Evolutionary conservation across 768 basidiomycete genomes (phyloP).

Genomic region (Rhodotorula graminis): DNA sequence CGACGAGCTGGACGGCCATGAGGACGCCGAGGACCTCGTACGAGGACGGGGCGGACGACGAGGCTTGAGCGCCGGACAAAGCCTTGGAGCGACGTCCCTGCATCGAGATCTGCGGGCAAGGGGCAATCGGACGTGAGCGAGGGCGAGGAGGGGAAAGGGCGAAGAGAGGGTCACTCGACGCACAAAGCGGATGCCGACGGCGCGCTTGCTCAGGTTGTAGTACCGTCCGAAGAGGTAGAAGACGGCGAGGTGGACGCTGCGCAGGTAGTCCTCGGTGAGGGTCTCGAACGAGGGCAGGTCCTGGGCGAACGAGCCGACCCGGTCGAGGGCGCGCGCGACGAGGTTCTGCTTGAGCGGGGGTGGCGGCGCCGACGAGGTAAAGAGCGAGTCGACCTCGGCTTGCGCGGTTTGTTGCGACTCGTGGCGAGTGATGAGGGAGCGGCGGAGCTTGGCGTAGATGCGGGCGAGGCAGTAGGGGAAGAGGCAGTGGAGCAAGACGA

Average conservation of each 20-base stretch:
- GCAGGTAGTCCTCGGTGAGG: constrained; percentile 39
- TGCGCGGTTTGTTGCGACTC: neutral
- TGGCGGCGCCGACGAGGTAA: constrained; percentile 6
- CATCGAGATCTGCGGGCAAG: constrained; percentile 29
- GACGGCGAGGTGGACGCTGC: constrained; percentile 42
- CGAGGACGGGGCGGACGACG: constrained; percentile 28
- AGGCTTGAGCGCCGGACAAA: neutral
- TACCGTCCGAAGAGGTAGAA: constrained; percentile 44
- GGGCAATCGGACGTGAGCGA: neutral
- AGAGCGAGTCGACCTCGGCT: constrained; percentile 27
- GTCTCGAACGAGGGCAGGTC: constrained; percentile 40
- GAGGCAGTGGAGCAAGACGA: constrained; percentile 39
- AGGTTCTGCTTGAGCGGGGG: neutral
- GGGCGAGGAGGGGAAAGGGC: neutral
- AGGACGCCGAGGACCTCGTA: constrained; percentile 44
- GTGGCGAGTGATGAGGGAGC: constrained; percentile 17
- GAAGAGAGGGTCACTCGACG: neutral
- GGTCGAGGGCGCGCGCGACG: constrained; percentile 1
- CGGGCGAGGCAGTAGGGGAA: constrained; percentile 39
- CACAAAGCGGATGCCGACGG: constrained; percentile 37
- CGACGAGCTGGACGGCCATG: constrained; percentile 41
- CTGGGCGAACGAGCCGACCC: constrained; percentile 6
- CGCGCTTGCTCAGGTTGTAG: constrained; percentile 41
- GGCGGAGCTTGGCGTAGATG: constrained; percentile 20
- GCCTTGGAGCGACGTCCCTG: constrained; percentile 28